Percentiles rank a stretch among this genome's conserved stretches.
Evolutionary conservation across 2,329 filamentous ascomycete species (phyloP).

Genomic region (Blastomyces parvus): DNA sequence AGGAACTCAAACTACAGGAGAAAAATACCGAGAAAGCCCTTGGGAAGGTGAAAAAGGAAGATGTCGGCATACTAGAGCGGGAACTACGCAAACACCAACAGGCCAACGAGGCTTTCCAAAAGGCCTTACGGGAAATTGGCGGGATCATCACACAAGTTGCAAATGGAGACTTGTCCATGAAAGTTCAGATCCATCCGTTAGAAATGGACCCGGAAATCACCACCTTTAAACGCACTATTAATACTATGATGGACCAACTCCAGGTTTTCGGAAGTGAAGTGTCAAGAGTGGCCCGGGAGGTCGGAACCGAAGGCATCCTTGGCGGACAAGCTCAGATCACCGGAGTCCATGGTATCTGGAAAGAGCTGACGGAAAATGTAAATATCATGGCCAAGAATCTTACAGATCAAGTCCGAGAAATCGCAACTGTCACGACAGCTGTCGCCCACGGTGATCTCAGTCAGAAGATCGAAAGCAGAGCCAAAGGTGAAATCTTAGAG

Average conservation of each 20-base stretch:
- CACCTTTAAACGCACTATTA: conserved; percentile 95
- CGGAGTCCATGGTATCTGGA: conserved; percentile 94
- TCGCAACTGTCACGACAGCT: conserved; percentile 73
- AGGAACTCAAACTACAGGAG: conserved; percentile 77
- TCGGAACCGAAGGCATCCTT: conserved; percentile 89
- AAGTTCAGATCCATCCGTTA: conserved; percentile 87
- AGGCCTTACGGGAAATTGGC: conserved; percentile 89
- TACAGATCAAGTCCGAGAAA: conserved; percentile 76
- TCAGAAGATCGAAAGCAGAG: conserved; percentile 73
- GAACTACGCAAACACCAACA: conserved; percentile 96
- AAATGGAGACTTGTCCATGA: conserved; percentile 90
- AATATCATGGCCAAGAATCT: conserved; percentile 79
- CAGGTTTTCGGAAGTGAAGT: conserved; percentile 96
- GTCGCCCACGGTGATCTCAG: conserved; percentile 75
- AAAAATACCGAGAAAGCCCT: conserved; percentile 74
- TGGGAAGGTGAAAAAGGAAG: conserved; percentile 71
- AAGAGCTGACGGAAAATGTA: conserved; percentile 85
- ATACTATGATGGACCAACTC: conserved; percentile 97
- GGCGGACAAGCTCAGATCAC: conserved; percentile 90
- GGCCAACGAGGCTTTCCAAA: conserved; percentile 97
- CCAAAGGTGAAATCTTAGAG: conserved; percentile 71
- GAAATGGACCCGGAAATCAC: conserved; percentile 98
- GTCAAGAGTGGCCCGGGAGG: conserved; percentile 85
- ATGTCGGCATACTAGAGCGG: conserved; percentile 79
- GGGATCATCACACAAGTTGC: conserved; percentile 96